Conservation (phyloP, 2,329 filamentous ascomycete species). For the Neonectria ditissima region DNA sequence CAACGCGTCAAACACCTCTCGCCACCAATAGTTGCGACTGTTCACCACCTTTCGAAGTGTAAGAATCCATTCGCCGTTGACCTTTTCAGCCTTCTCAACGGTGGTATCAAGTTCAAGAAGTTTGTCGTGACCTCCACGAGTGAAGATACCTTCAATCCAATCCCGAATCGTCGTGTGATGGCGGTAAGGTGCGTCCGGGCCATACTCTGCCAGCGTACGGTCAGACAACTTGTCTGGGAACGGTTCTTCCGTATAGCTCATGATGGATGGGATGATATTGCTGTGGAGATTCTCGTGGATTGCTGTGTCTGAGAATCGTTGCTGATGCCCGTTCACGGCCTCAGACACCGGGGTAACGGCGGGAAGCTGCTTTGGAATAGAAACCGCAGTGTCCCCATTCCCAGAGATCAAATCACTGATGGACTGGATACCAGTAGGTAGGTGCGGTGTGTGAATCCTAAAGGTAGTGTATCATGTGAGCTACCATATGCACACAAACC, state of each 20-base stretch:
- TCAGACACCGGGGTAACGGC: conserved; percentile 33
- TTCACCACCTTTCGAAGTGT: conserved; percentile 58
- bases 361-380: conserved; percentile 30
- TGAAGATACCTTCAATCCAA: conserved; percentile 23
- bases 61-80: conserved; percentile 59
- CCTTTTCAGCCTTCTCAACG: conserved; percentile 65
- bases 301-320: conserved; percentile 34
- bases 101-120: conserved; percentile 63
- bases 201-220: conserved; percentile 16
- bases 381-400: conserved; percentile 24
- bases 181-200: conserved; percentile 9
- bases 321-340: conserved; percentile 34
- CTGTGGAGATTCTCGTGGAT: conserved; percentile 32
- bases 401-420: conserved; percentile 19
- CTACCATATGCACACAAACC: too few relatives aligned
- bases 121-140: conserved; percentile 18
- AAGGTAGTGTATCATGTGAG: background rate
- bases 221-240: conserved; percentile 22
- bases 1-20: conserved; percentile 55
- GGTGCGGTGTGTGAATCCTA: conserved; percentile 25
- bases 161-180: conserved; percentile 22
- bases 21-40: conserved; percentile 54
- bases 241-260: conserved; percentile 23
- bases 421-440: conserved; percentile 15
- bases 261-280: conserved; percentile 20